These are phyloP conservation scores for Backusella parvicylindrica DNA, from an alignment of 192 early-diverging fungal genomes.

Conservation along the genomic window DNA sequence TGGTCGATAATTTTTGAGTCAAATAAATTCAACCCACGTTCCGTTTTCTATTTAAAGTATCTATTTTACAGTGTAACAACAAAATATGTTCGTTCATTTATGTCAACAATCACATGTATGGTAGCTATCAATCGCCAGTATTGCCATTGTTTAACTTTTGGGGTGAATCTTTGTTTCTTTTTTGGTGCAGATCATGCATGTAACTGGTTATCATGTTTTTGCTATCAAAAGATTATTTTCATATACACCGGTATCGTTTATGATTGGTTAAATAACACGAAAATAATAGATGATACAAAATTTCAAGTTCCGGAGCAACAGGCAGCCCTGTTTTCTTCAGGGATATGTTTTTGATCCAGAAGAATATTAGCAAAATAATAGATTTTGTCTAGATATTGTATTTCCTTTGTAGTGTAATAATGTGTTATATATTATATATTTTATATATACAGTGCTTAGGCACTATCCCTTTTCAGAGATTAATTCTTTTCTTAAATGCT, in stretches of 20 bases:
- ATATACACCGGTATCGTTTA: neutral
- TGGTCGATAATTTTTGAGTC: slow-evolving; percentile 2
- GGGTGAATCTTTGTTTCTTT: neutral
- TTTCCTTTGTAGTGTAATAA: neutral
- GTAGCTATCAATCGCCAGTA: neutral
- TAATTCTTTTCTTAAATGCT: neutral
- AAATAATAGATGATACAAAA: neutral
- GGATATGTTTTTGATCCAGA: neutral
- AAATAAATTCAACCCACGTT: neutral
- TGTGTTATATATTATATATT: no score
- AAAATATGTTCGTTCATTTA: neutral
- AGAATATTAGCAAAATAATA: neutral
- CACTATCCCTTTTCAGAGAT: neutral
- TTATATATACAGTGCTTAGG: neutral
- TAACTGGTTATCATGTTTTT: neutral
- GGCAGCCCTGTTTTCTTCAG: no score
- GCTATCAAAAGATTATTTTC: neutral
- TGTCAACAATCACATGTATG: neutral
- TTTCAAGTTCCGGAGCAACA: neutral
- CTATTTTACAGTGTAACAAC: neutral
- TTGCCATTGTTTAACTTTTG: neutral
- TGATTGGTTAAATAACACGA: neutral
- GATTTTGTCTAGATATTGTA: neutral
- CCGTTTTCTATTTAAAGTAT: slow-evolving; percentile 1
- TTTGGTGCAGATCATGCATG: neutral